Percentiles rank a stretch among this genome's conserved stretches.
Conservation (phyloP, 2,329 filamentous ascomycete genomes). For the Elsinoe arachidis region DNA sequence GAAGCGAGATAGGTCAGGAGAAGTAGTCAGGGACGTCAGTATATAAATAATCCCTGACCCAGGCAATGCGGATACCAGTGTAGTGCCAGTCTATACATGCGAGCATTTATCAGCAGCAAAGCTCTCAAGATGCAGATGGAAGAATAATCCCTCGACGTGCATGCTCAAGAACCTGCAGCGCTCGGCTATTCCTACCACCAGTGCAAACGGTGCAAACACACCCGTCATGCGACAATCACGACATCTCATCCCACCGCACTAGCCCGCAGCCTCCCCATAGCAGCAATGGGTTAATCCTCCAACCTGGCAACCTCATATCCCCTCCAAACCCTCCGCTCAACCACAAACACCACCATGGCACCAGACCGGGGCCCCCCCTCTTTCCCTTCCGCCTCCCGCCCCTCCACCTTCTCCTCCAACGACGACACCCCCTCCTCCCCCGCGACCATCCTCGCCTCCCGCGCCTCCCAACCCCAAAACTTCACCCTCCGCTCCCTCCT, state of each 20-base stretch:
- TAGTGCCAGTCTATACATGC: too few relatives aligned
- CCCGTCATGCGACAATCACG: conserved; percentile 4
- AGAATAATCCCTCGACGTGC: too few relatives aligned
- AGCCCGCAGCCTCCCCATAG: background rate
- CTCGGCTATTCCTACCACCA: background rate
- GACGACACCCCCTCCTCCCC: conserved; percentile 1
- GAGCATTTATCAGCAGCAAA: too few relatives aligned
- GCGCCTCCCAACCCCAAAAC: conserved; percentile 47
- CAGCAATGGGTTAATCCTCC: background rate
- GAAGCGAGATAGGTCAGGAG: too few relatives aligned
- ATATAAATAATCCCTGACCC: too few relatives aligned
- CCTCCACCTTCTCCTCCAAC: conserved; percentile 28
- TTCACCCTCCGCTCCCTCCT: conserved; percentile 77
- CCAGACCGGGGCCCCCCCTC: conserved; percentile 26
- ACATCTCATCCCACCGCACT: background rate
- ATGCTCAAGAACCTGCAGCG: too few relatives aligned
- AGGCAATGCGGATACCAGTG: too few relatives aligned
- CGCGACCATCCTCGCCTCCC: conserved; percentile 17
- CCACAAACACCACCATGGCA: conserved; percentile 22
- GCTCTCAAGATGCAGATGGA: too few relatives aligned
- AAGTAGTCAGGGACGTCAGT: too few relatives aligned
- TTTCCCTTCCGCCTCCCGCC: background rate
- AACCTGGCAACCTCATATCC: background rate
- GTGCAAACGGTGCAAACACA: background rate
- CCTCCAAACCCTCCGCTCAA: background rate